These are phyloP conservation scores for Haematococcus lacustris DNA, from an alignment of 139 green algal genomes.

Conservation along the genomic window DNA sequence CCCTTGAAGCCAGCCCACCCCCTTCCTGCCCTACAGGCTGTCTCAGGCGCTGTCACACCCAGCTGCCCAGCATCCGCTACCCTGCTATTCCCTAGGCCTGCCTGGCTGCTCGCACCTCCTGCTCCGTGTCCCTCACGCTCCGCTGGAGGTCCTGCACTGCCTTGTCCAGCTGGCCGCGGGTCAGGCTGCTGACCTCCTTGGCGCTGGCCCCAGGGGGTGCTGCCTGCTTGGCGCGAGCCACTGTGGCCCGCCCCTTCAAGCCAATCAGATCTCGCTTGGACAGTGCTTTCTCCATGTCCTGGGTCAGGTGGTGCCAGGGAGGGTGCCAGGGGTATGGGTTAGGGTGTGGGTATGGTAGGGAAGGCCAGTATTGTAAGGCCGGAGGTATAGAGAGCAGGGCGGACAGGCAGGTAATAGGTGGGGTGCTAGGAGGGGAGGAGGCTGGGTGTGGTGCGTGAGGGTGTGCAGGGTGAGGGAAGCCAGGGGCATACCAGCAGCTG, in stretches of 20 bases:
- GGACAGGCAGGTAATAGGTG: neutral
- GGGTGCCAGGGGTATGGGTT: neutral
- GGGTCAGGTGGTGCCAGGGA: neutral
- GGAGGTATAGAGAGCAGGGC: neutral
- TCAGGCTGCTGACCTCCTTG: neutral
- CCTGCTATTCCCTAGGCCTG: no score
- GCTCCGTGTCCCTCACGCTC: slow-evolving; percentile 39
- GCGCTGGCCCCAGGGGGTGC: neutral
- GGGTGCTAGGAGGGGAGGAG: neutral
- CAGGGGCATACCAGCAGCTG: neutral
- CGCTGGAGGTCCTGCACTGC: slow-evolving; percentile 40
- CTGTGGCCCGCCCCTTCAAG: slow-evolving; percentile 46
- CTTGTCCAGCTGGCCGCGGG: slow-evolving; percentile 32
- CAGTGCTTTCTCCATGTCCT: slow-evolving; percentile 59
- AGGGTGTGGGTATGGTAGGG: neutral
- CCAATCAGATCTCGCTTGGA: slow-evolving; percentile 61
- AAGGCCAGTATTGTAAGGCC: neutral
- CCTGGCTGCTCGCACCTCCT: slow-evolving; percentile 9
- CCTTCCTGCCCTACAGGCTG: no score
- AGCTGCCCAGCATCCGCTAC: no score
- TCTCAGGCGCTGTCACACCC: no score
- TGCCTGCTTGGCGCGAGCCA: slow-evolving; percentile 18
- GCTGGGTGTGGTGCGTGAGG: neutral
- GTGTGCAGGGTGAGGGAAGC: neutral
- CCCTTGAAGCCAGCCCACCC: neutral